Evolutionary conservation across 2,329 filamentous ascomycete genomes (phyloP), one percentile per base, ranked within the genome.

Genomic region (Celoporthe dispersa): DNA sequence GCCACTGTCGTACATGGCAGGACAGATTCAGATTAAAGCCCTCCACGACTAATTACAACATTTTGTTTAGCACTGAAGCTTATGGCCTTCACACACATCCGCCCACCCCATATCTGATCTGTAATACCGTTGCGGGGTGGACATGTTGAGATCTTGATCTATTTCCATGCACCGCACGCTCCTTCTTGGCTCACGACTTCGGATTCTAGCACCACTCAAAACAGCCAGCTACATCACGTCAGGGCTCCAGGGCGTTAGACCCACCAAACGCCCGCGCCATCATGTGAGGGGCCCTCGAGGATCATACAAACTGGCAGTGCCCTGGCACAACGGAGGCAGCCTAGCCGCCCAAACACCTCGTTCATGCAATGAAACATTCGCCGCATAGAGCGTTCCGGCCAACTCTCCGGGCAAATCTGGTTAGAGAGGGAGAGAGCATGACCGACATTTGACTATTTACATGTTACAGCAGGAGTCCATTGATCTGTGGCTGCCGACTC

Each of bases 311-410:
- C 41, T 44, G 41, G 41, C 41, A 7, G 31, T 31, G 48, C 12
- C n/a, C n/a, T 48, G 57, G 39, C 31, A 28, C 39, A 61, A 31
- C 41, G 41, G 65, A 51, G 57, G 51, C 44, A 37, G 25, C 55
- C 6, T 57, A 44, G 12, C 22, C 57, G 28, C 39, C 65, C 55
- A 67, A 67, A 53, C 55, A 67, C 57, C 22, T 37, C 55, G 41
- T 53, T 62, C 55, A 62, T 61, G 51, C 65, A 35, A 64, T 37
- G 22, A 39, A n/a, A 53, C 7, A 16, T 14, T 37, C 7, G 65
- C 39, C 41, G 37, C 57, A 44, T 51, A n/a, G 33, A 62, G 25
- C 55, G 39, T 33, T 37, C 41, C 28, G 41, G 22, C 28, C 16
- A 53, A 11, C 28, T 51, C 19, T 12, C 16, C 9, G 6, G 31